Conservation (phyloP, 2,329 filamentous ascomycete species). For the Penicillium sp. region DNA sequence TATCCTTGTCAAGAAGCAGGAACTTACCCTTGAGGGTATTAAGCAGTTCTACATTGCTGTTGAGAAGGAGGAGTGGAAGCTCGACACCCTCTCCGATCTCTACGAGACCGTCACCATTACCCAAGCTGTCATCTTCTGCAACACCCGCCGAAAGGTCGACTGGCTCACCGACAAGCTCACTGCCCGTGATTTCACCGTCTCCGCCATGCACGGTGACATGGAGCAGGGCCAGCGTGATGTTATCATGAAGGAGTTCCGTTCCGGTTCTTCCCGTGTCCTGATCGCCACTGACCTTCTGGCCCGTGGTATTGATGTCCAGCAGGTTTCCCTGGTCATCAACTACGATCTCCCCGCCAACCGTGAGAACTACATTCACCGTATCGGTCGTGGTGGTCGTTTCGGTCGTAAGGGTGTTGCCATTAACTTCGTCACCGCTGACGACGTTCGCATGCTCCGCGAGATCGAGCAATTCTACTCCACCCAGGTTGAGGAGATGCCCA, state of each 20-base stretch:
- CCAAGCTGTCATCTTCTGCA: slow-evolving; percentile 99
- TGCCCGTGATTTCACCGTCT: slow-evolving; percentile 97
- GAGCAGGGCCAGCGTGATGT: slow-evolving; percentile 96
- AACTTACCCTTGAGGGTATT: slow-evolving; percentile 91
- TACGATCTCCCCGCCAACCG: slow-evolving; percentile 97
- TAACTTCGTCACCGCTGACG: slow-evolving; percentile 98
- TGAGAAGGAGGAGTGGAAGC: slow-evolving; percentile 99
- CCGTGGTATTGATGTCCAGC: slow-evolving; percentile 96
- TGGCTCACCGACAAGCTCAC: slow-evolving; percentile 99
- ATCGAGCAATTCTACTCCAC: slow-evolving; percentile 97
- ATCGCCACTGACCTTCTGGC: slow-evolving; percentile 99
- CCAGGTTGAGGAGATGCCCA: slow-evolving; percentile 98
- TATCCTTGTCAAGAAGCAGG: slow-evolving; percentile 43
- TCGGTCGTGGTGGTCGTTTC: slow-evolving; percentile 91
- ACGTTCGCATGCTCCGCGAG: slow-evolving; percentile 93
- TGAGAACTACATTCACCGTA: slow-evolving; percentile 99
- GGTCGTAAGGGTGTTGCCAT: slow-evolving; percentile 98
- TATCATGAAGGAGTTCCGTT: slow-evolving; percentile 98
- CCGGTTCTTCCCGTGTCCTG: slow-evolving; percentile 91
- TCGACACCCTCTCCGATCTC: slow-evolving; percentile 95
- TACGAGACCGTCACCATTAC: slow-evolving; percentile 99
- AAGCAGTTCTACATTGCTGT: slow-evolving; percentile 99
- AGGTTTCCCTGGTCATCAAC: slow-evolving; percentile 97
- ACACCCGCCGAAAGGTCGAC: slow-evolving; percentile 97
- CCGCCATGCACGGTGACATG: slow-evolving; percentile 99